Evolutionary conservation across 345 rosid species (phyloP).

Genomic region (Gossypium raimondii): DNA sequence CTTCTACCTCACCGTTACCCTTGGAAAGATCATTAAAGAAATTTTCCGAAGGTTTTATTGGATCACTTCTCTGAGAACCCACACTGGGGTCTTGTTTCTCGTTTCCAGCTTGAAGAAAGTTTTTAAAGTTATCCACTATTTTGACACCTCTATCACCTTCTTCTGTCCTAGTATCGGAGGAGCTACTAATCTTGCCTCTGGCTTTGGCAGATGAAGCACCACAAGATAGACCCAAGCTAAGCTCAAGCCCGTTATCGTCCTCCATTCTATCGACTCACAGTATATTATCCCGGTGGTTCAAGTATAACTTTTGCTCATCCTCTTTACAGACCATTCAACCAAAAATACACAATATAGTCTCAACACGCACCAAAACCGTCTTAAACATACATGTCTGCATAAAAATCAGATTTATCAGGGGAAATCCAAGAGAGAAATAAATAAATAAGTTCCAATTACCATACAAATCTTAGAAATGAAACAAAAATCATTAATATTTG

Average conservation of each 20-base stretch:
- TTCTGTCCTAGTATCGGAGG: constrained; percentile 51
- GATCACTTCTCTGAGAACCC: constrained; percentile 62
- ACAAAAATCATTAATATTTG: background rate
- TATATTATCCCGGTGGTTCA: background rate
- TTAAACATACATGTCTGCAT: constrained; percentile 1
- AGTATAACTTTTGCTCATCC: constrained; percentile 6
- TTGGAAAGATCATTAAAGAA: constrained; percentile 80
- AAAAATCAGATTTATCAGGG: constrained; percentile 5
- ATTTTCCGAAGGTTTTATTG: constrained; percentile 63
- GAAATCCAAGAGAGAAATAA: background rate
- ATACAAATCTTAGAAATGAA: background rate
- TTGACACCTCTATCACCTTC: constrained; percentile 69
- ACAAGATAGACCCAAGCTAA: constrained; percentile 88
- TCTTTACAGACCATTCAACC: background rate
- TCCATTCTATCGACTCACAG: constrained; percentile 45
- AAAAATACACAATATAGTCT: background rate
- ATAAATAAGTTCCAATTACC: background rate
- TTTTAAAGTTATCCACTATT: constrained; percentile 65
- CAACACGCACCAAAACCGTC: background rate
- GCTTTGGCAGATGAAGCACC: constrained; percentile 73
- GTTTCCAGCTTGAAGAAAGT: constrained; percentile 52
- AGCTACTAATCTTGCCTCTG: constrained; percentile 55
- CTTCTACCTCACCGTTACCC: constrained; percentile 44
- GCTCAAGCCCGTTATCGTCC: constrained; percentile 88
- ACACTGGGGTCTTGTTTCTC: constrained; percentile 55